Evolutionary conservation across 768 basidiomycete genomes (phyloP).

Genomic region (Suillus luteus): DNA sequence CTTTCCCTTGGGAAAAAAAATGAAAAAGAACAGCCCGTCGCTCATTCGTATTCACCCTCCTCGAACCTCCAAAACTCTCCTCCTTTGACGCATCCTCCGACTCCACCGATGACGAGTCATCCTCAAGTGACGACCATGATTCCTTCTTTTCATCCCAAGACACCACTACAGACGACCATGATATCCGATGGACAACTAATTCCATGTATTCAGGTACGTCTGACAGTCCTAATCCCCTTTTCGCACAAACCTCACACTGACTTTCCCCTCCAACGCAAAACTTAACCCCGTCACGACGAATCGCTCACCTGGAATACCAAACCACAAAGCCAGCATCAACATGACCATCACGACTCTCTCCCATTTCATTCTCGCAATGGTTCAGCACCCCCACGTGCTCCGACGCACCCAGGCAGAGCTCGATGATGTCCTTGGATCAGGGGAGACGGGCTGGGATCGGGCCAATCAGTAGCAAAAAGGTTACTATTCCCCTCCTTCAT

Average conservation of each 20-base stretch:
- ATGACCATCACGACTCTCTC: slow-evolving; percentile 59
- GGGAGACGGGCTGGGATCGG: background rate
- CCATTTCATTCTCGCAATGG: slow-evolving; percentile 70
- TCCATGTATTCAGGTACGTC: slow-evolving; percentile 63
- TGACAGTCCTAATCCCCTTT: background rate
- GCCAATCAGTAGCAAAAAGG: background rate
- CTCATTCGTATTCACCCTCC: slow-evolving; percentile 51
- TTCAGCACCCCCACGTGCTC: slow-evolving; percentile 57
- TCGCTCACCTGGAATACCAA: background rate
- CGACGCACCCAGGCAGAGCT: slow-evolving; percentile 65
- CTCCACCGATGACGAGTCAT: background rate
- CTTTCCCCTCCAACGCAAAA: too few relatives aligned
- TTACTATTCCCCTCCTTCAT: too few relatives aligned
- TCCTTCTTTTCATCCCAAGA: background rate
- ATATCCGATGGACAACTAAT: slow-evolving; percentile 81
- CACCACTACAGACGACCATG: slow-evolving; percentile 44
- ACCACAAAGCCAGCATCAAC: slow-evolving; percentile 51
- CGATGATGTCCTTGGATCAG: slow-evolving; percentile 52
- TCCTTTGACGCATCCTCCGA: background rate
- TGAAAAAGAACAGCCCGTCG: slow-evolving; percentile 38
- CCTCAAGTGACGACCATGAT: background rate
- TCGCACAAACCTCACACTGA: too few relatives aligned
- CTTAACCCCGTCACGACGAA: too few relatives aligned
- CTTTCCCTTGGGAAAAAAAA: background rate
- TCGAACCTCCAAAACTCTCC: slow-evolving; percentile 44